Conservation (phyloP, 2,329 filamentous ascomycete genomes). For the Talaromyces albobiverticillius region DNA sequence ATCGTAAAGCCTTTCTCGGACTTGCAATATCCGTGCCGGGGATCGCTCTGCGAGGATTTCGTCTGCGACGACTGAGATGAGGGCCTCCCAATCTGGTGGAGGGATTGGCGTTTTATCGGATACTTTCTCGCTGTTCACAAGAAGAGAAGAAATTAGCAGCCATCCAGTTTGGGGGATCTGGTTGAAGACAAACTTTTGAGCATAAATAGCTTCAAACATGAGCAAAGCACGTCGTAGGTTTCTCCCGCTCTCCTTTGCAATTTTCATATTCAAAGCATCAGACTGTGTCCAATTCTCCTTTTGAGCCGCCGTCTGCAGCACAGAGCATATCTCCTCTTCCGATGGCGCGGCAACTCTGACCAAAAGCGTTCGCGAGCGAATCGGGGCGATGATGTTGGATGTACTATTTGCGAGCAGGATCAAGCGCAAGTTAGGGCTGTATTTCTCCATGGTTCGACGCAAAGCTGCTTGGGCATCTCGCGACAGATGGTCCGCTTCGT, state of each 20-base stretch:
- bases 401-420: constrained; percentile 95
- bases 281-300: constrained; percentile 81
- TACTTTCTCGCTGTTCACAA: constrained; percentile 70
- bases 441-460: constrained; percentile 97
- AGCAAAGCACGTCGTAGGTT: constrained; percentile 86
- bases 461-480: constrained; percentile 93
- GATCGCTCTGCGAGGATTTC: constrained; percentile 92
- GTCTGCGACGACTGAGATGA: constrained; percentile 84
- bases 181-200: constrained; percentile 74
- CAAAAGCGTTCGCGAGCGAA: constrained; percentile 84
- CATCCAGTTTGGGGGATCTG: constrained; percentile 10
- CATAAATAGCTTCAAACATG: constrained; percentile 97
- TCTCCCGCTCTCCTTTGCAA: constrained; percentile 85
- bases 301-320: constrained; percentile 66
- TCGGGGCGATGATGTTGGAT: constrained; percentile 98
- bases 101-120: constrained; percentile 85
- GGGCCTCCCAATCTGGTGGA: constrained; percentile 93
- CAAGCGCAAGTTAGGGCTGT: constrained; percentile 87
- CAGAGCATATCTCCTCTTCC: constrained; percentile 77
- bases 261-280: constrained; percentile 72
- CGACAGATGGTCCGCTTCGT: constrained; percentile 92
- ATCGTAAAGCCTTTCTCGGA: constrained; percentile 94
- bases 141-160: constrained; percentile 3
- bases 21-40: constrained; percentile 81
- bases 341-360: constrained; percentile 89